Percentiles rank a stretch among this genome's conserved stretches.
Conservation (phyloP, 108 stramenopile species). For the Ochromonas danica region DNA sequence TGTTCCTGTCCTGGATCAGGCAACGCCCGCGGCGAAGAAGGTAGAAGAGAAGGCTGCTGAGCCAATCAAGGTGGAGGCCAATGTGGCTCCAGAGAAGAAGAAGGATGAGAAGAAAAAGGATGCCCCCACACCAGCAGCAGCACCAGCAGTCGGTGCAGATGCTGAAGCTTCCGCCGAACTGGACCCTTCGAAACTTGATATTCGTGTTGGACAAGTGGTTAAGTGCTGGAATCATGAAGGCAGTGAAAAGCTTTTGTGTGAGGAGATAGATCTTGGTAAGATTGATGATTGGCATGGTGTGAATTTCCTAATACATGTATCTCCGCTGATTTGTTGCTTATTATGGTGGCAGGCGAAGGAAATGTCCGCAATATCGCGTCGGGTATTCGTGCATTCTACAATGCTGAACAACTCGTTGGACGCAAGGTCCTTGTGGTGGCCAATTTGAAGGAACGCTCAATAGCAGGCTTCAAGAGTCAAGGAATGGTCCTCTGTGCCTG, state of each 20-base stretch:
- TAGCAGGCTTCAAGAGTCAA: conserved; percentile 85
- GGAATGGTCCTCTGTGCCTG: conserved; percentile 98
- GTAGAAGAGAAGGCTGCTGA: background rate
- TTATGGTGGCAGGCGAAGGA: too few relatives aligned
- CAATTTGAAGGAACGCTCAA: conserved; percentile 94
- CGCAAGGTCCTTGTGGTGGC: conserved; percentile 83
- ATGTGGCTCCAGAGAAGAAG: conserved; percentile 60
- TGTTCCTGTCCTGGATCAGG: background rate
- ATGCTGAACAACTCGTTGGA: conserved; percentile 83
- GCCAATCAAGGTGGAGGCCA: conserved; percentile 41
- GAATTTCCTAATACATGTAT: too few relatives aligned
- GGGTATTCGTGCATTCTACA: conserved; percentile 73
- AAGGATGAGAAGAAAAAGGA: conserved; percentile 44
- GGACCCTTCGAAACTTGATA: conserved; percentile 62
- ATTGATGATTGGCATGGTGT: too few relatives aligned
- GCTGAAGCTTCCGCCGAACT: conserved; percentile 27
- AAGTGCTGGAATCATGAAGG: conserved; percentile 94
- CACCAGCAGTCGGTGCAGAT: conserved; percentile 58
- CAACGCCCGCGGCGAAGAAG: background rate
- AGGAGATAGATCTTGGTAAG: conserved; percentile 95
- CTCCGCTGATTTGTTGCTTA: too few relatives aligned
- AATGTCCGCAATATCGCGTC: conserved; percentile 81
- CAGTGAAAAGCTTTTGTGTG: conserved; percentile 94
- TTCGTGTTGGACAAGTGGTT: conserved; percentile 84
- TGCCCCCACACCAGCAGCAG: conserved; percentile 54